phyloP scores from a whole-genome alignment of 345 rosid genomes.

The Lumnitzera racemosa region DNA sequence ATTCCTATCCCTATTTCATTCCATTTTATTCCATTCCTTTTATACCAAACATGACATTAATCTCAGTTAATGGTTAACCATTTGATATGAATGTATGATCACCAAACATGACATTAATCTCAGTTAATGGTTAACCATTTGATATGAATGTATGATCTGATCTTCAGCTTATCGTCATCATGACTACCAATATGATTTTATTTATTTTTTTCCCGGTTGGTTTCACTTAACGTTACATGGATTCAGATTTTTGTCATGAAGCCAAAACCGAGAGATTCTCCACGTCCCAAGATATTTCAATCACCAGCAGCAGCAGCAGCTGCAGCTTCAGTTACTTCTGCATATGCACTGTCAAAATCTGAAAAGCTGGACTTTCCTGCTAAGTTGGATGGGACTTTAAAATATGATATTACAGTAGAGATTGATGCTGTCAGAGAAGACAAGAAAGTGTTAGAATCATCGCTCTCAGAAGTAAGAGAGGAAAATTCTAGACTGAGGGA shows the following conservation, averaged over 20 bases:
- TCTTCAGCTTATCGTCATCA: too few relatives aligned
- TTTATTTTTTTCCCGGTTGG: not conserved
- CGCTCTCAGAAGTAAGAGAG: conserved; percentile 46
- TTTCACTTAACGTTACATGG: conserved; percentile 5
- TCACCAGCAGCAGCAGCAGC: conserved; percentile 99
- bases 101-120: too few relatives aligned
- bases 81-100: too few relatives aligned
- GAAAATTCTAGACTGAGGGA: conserved; percentile 60
- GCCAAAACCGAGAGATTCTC: conserved; percentile 55
- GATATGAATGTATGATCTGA: too few relatives aligned
- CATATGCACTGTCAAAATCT: conserved; percentile 86
- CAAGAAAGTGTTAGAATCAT: conserved; percentile 46
- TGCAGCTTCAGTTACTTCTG: conserved; percentile 96
- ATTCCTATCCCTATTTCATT: too few relatives aligned
- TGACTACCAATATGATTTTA: too few relatives aligned
- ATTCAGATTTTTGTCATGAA: conserved; percentile 71
- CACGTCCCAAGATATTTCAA: conserved; percentile 66
- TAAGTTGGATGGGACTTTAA: conserved; percentile 12
- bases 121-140: too few relatives aligned
- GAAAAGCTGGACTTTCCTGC: conserved; percentile 54
- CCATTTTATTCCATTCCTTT: too few relatives aligned
- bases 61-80: too few relatives aligned
- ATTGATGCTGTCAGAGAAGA: conserved; percentile 63
- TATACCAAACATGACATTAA: too few relatives aligned
- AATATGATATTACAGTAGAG: conserved; percentile 28